These are phyloP conservation scores for Spathaspora jeffriesii DNA, from an alignment of 1,139 yeast genomes.

Conservation along the genomic window DNA sequence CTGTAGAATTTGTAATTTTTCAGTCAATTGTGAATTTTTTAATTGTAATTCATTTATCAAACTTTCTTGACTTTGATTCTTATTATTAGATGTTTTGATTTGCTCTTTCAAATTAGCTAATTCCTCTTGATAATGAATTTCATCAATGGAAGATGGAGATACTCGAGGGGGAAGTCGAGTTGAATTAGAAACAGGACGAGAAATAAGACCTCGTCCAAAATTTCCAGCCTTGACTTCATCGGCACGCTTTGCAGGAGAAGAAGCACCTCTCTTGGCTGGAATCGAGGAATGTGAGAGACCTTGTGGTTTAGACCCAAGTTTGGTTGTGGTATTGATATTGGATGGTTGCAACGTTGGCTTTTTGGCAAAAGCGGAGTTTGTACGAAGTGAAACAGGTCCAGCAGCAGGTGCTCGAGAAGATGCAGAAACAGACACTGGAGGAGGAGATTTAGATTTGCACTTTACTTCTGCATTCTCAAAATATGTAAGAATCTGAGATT, in stretches of 20 bases:
- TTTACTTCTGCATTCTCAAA: conserved; percentile 59
- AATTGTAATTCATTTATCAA: conserved; percentile 7
- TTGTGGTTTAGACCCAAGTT: conserved; percentile 10
- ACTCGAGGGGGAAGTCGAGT: neutral
- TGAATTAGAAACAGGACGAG: conserved; percentile 18
- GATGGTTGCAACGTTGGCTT: conserved; percentile 1
- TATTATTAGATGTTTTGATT: conserved; percentile 16
- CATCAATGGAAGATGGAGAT: conserved; percentile 13
- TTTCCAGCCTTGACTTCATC: conserved; percentile 27
- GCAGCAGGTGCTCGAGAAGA: conserved; percentile 4
- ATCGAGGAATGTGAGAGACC: conserved; percentile 22
- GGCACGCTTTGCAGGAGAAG: conserved; percentile 60
- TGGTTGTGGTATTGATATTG: neutral
- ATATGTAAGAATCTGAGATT: conserved; percentile 63
- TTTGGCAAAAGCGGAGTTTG: conserved; percentile 8
- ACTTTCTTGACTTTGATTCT: conserved; percentile 9
- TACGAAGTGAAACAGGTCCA: conserved; percentile 7
- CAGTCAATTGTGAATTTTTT: conserved; percentile 8
- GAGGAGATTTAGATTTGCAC: conserved; percentile 20
- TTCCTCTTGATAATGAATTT: conserved; percentile 44
- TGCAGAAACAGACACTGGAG: conserved; percentile 11
- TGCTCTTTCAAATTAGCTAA: conserved; percentile 43
- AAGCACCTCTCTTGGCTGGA: conserved; percentile 66
- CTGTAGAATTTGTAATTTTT: conserved; percentile 10
- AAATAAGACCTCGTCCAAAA: conserved; percentile 37